Conservation (phyloP, 2,329 filamentous ascomycete species). For the Cladosporium phlei region DNA sequence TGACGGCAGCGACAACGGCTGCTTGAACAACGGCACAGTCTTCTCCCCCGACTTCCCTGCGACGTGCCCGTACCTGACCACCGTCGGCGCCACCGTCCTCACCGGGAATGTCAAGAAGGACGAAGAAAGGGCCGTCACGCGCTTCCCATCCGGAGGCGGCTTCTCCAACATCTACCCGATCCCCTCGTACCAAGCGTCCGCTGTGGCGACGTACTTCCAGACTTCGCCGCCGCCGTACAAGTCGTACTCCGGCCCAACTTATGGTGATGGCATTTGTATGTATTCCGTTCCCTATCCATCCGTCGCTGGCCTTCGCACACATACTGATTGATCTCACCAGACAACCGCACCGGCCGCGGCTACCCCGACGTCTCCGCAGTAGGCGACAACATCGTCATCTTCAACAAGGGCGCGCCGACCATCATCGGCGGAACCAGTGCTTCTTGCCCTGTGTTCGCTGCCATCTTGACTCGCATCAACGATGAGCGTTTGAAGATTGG, state of each 20-base stretch:
- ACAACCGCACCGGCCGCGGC: constrained; percentile 42
- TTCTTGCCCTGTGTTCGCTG: constrained; percentile 45
- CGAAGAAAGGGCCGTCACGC: constrained; percentile 37
- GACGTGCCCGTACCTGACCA: constrained; percentile 48
- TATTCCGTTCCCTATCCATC: no score
- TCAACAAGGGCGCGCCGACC: constrained; percentile 39
- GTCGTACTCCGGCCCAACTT: no score
- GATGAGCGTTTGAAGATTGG: constrained; percentile 33
- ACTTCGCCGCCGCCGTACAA: constrained; percentile 40
- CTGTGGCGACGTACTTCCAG: constrained; percentile 39
- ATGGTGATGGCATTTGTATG: no score
- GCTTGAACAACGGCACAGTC: constrained; percentile 23
- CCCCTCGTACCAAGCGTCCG: constrained; percentile 44
- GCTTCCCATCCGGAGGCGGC: constrained; percentile 43
- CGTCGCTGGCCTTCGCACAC: no score
- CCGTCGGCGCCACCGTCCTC: constrained; percentile 52
- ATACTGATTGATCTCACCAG: no score
- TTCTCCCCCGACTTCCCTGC: constrained; percentile 48
- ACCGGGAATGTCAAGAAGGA: no score
- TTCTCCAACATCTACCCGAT: constrained; percentile 48
- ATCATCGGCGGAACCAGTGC: constrained; percentile 50
- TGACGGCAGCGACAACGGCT: constrained; percentile 36
- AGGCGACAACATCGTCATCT: constrained; percentile 34
- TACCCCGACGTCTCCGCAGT: constrained; percentile 49
- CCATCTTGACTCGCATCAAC: constrained; percentile 46